These are phyloP conservation scores for Tylopilus balloui DNA, from an alignment of 768 basidiomycete species.

Conservation along the genomic window DNA sequence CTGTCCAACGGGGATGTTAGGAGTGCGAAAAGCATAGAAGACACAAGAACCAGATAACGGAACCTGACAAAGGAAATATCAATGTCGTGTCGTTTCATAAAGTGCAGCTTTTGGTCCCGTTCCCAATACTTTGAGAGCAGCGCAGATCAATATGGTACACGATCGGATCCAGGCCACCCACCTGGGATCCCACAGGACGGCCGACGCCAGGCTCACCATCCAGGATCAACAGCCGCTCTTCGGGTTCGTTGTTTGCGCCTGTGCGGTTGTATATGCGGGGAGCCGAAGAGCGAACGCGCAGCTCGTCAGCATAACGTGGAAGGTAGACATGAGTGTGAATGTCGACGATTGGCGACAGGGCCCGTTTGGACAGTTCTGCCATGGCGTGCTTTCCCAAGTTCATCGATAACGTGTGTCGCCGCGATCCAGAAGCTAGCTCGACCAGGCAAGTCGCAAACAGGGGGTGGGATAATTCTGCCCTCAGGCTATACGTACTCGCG, in stretches of 20 bases:
- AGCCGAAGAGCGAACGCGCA: constrained; percentile 58
- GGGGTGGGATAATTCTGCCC: constrained; percentile 21
- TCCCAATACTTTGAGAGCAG: constrained; percentile 63
- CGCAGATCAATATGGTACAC: constrained; percentile 8
- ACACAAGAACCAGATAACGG: constrained; percentile 1
- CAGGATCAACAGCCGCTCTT: constrained; percentile 73
- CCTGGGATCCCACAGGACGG: constrained; percentile 75
- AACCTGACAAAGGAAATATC: constrained; percentile 77
- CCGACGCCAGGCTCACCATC: constrained; percentile 78
- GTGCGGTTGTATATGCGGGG: constrained; percentile 60
- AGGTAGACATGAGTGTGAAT: constrained; percentile 86
- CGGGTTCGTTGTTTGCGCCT: constrained; percentile 40
- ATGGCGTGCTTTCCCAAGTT: constrained; percentile 21
- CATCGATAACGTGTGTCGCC: constrained; percentile 27
- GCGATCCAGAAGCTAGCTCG: constrained; percentile 14
- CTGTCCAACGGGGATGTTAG: constrained; percentile 36
- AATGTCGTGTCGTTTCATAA: constrained; percentile 83
- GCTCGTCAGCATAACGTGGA: constrained; percentile 67
- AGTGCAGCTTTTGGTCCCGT: constrained; percentile 67
- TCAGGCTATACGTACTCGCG: too few relatives aligned
- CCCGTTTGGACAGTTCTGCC: constrained; percentile 23
- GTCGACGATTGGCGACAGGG: constrained; percentile 54
- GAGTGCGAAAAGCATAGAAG: constrained; percentile 5
- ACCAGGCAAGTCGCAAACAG: not conserved
- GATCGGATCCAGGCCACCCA: constrained; percentile 19